These are phyloP conservation scores for Penicillium thymicola DNA, from an alignment of 2,329 filamentous ascomycete genomes.

Conservation along the genomic window DNA sequence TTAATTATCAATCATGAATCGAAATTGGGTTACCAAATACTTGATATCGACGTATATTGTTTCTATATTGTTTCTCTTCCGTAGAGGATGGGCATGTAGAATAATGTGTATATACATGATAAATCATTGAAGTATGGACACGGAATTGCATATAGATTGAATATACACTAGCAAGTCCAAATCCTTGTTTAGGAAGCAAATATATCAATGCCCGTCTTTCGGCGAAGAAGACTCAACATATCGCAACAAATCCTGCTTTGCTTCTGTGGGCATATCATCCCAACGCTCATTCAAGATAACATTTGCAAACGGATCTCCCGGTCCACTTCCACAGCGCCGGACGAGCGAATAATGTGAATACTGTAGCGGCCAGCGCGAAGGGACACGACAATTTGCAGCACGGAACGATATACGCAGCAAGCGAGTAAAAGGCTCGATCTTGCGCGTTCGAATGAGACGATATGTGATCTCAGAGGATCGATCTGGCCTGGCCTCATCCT, in stretches of 20 bases:
- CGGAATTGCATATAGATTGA: neutral
- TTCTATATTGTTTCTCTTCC: neutral
- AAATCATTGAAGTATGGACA: neutral
- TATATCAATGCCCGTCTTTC: neutral
- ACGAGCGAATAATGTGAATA: constrained; percentile 32
- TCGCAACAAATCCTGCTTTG: constrained; percentile 27
- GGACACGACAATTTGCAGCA: constrained; percentile 31
- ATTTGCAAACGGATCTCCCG: constrained; percentile 35
- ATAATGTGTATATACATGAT: neutral
- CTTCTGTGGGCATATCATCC: constrained; percentile 27
- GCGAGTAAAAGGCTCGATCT: constrained; percentile 32
- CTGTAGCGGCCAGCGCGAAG: constrained; percentile 34
- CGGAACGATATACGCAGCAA: constrained; percentile 33
- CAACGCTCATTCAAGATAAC: constrained; percentile 33
- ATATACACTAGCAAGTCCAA: neutral
- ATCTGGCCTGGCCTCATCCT: constrained; percentile 23
- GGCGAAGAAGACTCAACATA: constrained; percentile 1
- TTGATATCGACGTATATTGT: neutral
- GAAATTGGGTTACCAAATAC: neutral
- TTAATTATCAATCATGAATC: neutral
- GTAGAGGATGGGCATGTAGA: neutral
- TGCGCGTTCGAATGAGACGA: constrained; percentile 35
- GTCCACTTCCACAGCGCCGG: constrained; percentile 25
- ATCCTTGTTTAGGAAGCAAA: neutral
- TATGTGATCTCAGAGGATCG: constrained; percentile 34